Evolutionary conservation across 257 asterid genomes (phyloP), one percentile per base, ranked within the genome.

Genomic region (Thymus quinquecostatus): DNA sequence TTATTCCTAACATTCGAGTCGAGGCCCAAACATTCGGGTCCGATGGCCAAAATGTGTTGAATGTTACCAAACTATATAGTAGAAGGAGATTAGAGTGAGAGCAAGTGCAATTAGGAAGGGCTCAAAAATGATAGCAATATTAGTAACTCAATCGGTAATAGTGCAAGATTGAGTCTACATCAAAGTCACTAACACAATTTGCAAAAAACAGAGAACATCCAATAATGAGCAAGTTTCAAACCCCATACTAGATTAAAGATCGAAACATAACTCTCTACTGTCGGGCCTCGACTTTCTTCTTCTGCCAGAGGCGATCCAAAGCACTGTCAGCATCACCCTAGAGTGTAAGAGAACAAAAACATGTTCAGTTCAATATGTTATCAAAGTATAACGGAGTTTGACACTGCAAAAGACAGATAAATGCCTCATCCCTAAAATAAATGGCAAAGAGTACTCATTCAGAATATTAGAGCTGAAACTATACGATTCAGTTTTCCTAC

Each of bases 241-340:
- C 69, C 57, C 33, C 4, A 38, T 10, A 10, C 58, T 36, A 70
- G 60, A 34, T 48, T 49, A 21, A 62, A 14, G 51, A 8, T 5
- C 6, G 38, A 1, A 45, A 74, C 11, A 58, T 8, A 57, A 21
- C 12, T 43, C 27, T 10, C 69, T 69, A 80, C 66, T 53, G 65
- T 9, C 77, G 63, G 51, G 30, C 59, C 73, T 81, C 85, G 1
- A 62, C 80, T 61, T 66, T 81, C 85, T 77, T 81, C 57, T 74
- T 81, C 61, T 81, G 82, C 85, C 85, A 81, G 36, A 81, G 85
- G 66, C 85, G 71, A 73, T 81, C 85, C 53, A 81, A 58, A 28
- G 78, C 85, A 65, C 85, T 74, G 80, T 81, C 85, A 32, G 82
- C 85, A 70, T 73, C 85, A 74, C 85, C 85, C 85, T 81, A 62